These are phyloP conservation scores for Pistacia atlantica DNA, from an alignment of 345 rosid genomes.

Conservation along the genomic window DNA sequence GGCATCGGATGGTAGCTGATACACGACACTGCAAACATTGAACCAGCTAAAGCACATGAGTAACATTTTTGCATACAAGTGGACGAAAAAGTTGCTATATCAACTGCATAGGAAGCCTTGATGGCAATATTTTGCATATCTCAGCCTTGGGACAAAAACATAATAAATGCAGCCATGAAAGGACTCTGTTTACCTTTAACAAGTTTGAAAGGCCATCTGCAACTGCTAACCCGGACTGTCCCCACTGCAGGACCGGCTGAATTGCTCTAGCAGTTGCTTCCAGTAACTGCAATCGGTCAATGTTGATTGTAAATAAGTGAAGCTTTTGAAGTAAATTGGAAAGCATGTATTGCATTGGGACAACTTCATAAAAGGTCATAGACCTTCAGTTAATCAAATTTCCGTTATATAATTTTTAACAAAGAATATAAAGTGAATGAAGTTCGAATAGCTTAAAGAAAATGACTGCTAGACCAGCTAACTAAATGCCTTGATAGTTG, in stretches of 20 bases:
- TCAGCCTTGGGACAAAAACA: background rate
- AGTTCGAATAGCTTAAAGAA: background rate
- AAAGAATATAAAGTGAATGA: background rate
- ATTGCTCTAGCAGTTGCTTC: slow-evolving; percentile 98
- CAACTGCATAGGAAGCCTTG: background rate
- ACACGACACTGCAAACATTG: slow-evolving; percentile 80
- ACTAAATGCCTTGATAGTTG: background rate
- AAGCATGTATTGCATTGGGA: background rate
- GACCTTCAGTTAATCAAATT: background rate
- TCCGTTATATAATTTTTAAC: background rate
- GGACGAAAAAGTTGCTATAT: too few relatives aligned
- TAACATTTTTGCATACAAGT: background rate
- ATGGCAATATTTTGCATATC: background rate
- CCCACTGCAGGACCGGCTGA: slow-evolving; percentile 77
- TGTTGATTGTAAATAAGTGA: slow-evolving; percentile 5
- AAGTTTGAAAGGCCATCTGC: slow-evolving; percentile 92
- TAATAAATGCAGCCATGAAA: background rate
- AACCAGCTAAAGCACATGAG: slow-evolving; percentile 16
- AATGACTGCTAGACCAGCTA: background rate
- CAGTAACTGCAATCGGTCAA: slow-evolving; percentile 58
- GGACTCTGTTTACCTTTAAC: slow-evolving; percentile 58
- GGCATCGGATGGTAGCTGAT: slow-evolving; percentile 79
- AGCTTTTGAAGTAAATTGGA: background rate
- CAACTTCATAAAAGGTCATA: background rate
- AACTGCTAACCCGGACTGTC: slow-evolving; percentile 83